These are phyloP conservation scores for Fragaria vesca DNA, from an alignment of 306 rosid genomes.

Conservation along the genomic window DNA sequence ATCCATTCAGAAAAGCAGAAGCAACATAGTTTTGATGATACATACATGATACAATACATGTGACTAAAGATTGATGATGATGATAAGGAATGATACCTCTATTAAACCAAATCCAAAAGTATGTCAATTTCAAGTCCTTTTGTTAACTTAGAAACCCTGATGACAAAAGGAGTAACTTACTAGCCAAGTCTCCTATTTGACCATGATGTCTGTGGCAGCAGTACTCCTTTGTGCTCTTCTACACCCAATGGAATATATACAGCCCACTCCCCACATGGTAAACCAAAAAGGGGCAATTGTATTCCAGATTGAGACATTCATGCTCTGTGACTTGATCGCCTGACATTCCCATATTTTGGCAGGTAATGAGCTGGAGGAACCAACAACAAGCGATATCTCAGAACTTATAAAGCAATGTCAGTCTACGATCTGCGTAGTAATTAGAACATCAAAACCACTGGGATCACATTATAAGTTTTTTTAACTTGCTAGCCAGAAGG, in stretches of 20 bases:
- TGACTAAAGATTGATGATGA: constrained; percentile 24
- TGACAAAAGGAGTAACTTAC: constrained; percentile 33
- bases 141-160: constrained; percentile 30
- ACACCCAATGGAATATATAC: constrained; percentile 64
- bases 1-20: constrained; percentile 13
- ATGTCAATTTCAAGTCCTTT: constrained; percentile 32
- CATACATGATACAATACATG: constrained; percentile 18
- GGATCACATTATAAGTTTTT: constrained; percentile 9
- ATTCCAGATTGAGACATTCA: constrained; percentile 34
- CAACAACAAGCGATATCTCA: constrained; percentile 25
- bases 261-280: constrained; percentile 33
- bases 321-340: constrained; percentile 22
- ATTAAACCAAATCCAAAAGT: constrained; percentile 38
- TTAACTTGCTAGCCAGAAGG: constrained; percentile 49
- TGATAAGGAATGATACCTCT: constrained; percentile 29
- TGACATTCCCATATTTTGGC: constrained; percentile 18
- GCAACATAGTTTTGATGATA: constrained; percentile 10
- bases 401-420: constrained; percentile 18
- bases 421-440: constrained; percentile 20
- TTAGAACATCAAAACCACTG: constrained; percentile 18
- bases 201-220: constrained; percentile 19
- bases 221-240: constrained; percentile 35
- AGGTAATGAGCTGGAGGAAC: constrained; percentile 18
- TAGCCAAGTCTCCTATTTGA: constrained; percentile 34
- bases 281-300: constrained; percentile 34